Evolutionary conservation across 768 basidiomycete species (phyloP), one percentile per base, ranked within the genome.

Genomic region (Pholiota conissans): DNA sequence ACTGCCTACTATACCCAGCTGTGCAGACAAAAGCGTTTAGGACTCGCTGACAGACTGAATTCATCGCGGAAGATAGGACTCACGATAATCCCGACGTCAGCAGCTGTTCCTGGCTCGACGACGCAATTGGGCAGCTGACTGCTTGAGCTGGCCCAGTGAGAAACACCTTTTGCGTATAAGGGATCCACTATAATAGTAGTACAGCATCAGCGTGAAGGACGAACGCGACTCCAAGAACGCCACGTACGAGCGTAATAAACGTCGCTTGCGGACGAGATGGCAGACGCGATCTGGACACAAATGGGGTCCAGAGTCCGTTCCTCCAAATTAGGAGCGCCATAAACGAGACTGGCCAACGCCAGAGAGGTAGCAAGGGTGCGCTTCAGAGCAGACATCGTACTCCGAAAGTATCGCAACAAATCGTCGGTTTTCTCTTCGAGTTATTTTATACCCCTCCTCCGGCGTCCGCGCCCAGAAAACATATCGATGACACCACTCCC

Each of bases 81-180:
- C 61, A 86, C 86, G 14, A 83, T 82, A 0, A 61, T 68, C 0
- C 71, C 75, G 28, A 87, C 67, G 55, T 89, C 86, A 5, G 74
- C 72, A 0, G 78, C 70, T 0, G 76, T 82, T 9, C 80, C 82
- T 2, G 85, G 85, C 61, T 86, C 82, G 8, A 88, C 84, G 9
- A 79, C 78, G 63, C 85, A 88, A 1, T 74, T 68, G 0, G 85
- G 64, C 1, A 52, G 1, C 53, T 84, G 75, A 0, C 73, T 64
- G 60, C 81, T 84, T 3, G 83, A 83, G 22, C 67, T 67, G 0
- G 81, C 78, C 81, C 80, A 86, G 57, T 86, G 83, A 3, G 60
- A 49, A n/a, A 81, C 74, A 57, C 80, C 83, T 14, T 70, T 65
- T 0, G 34, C 28, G 51, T 82, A 86, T 16, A 70, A 47, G 5